Percentiles rank a stretch among this genome's conserved stretches.
Conservation (phyloP, 257 asterid species). For the Petunia axillaris region DNA sequence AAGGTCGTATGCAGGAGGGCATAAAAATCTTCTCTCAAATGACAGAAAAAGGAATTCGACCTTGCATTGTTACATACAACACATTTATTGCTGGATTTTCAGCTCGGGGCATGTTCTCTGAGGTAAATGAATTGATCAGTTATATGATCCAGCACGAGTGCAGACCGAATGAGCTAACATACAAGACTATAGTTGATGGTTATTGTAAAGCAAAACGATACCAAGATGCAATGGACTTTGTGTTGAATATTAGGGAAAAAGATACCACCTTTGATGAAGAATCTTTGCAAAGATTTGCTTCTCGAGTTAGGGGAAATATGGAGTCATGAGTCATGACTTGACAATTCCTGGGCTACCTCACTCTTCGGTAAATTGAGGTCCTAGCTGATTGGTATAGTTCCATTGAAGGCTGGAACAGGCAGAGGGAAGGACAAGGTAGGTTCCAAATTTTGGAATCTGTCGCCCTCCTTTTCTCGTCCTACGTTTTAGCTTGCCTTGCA, state of each 20-base stretch:
- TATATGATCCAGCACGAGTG: constrained; percentile 84
- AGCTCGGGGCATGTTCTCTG: constrained; percentile 63
- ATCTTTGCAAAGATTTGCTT: constrained; percentile 60
- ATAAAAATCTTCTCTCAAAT: constrained; percentile 67
- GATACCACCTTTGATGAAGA: constrained; percentile 55
- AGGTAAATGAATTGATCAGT: constrained; percentile 68
- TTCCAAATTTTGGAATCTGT: not conserved
- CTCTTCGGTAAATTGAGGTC: constrained; percentile 2
- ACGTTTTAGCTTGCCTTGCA: not conserved
- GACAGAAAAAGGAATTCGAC: constrained; percentile 73
- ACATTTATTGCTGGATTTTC: constrained; percentile 88
- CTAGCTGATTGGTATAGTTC: not conserved
- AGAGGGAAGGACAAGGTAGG: not conserved
- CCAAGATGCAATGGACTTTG: constrained; percentile 74
- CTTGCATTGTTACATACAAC: constrained; percentile 84
- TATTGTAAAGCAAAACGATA: constrained; percentile 75
- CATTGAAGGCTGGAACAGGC: not conserved
- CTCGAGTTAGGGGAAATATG: constrained; percentile 67
- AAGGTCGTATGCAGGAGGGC: constrained; percentile 92
- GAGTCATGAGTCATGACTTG: constrained; percentile 46
- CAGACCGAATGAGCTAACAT: constrained; percentile 84
- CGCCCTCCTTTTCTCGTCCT: not conserved
- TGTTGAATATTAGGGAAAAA: constrained; percentile 53
- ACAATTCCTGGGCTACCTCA: not conserved
- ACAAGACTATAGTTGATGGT: constrained; percentile 77